Conservation (phyloP, 2,329 filamentous ascomycete species). For the Microascus cirrosus region DNA sequence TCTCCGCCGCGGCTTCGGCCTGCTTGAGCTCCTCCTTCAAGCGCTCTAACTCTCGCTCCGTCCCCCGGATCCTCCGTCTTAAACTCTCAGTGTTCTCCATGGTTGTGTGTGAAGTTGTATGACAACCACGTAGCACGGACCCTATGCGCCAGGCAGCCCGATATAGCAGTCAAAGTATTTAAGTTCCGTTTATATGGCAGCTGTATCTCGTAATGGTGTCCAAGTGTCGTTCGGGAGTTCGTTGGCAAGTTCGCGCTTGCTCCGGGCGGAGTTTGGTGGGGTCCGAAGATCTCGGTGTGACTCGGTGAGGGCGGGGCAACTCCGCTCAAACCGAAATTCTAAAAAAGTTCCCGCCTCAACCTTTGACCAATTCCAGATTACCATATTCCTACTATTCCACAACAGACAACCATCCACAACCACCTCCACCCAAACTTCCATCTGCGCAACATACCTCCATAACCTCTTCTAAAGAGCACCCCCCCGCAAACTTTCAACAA, state of each 20-base stretch:
- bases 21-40: constrained; percentile 29
- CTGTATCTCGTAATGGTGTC: neutral
- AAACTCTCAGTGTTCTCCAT: constrained; percentile 22
- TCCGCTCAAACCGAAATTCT: neutral
- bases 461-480: neutral
- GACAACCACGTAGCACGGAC: too few relatives aligned
- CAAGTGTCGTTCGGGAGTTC: too few relatives aligned
- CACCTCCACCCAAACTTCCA: neutral
- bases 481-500: neutral
- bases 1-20: neutral
- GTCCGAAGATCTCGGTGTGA: constrained; percentile 9
- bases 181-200: neutral
- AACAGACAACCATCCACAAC: neutral
- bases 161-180: too few relatives aligned
- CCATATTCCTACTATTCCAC: neutral
- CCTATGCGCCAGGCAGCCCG: too few relatives aligned
- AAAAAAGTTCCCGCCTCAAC: neutral
- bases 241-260: neutral
- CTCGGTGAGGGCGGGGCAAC: constrained; percentile 2
- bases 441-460: neutral
- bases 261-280: neutral
- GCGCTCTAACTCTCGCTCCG: constrained; percentile 34
- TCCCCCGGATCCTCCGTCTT: constrained; percentile 31
- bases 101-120: too few relatives aligned
- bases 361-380: neutral